These are phyloP conservation scores for Agastache rugosa DNA, from an alignment of 257 asterid genomes.

Conservation along the genomic window DNA sequence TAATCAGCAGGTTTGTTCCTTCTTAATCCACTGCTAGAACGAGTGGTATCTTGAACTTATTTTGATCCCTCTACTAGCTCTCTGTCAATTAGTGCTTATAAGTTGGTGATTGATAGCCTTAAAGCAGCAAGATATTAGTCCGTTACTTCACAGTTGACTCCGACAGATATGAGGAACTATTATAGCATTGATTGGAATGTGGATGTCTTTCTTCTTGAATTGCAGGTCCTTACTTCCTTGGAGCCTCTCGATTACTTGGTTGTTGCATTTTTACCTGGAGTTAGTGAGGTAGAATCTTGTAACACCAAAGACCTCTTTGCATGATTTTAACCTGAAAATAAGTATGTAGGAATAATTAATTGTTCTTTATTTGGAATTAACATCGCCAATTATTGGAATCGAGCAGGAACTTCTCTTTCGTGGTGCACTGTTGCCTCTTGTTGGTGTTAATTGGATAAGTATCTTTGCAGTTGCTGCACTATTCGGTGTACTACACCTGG, in stretches of 20 bases:
- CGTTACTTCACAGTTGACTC: neutral
- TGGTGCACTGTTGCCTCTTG: constrained; percentile 79
- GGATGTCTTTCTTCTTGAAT: constrained; percentile 5
- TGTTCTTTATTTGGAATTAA: constrained; percentile 11
- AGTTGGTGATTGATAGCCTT: neutral
- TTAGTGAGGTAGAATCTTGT: constrained; percentile 65
- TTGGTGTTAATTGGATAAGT: constrained; percentile 62
- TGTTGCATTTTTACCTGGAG: constrained; percentile 87
- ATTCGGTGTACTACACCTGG: constrained; percentile 82
- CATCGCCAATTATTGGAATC: constrained; percentile 15
- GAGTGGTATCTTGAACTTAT: constrained; percentile 2
- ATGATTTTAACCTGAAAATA: neutral
- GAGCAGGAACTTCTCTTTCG: constrained; percentile 87
- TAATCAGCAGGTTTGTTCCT: constrained; percentile 66
- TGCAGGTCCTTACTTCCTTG: constrained; percentile 79
- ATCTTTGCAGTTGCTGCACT: constrained; percentile 66
- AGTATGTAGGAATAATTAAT: neutral
- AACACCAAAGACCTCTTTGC: neutral
- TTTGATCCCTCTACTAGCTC: neutral
- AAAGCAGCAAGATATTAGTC: neutral
- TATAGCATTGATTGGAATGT: neutral
- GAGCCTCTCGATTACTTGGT: constrained; percentile 81
- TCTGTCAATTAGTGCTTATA: neutral
- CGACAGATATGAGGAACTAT: neutral
- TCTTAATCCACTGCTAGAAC: neutral